These are phyloP conservation scores for Diaporthe destruens DNA, from an alignment of 2,329 filamentous ascomycete genomes.

Conservation along the genomic window DNA sequence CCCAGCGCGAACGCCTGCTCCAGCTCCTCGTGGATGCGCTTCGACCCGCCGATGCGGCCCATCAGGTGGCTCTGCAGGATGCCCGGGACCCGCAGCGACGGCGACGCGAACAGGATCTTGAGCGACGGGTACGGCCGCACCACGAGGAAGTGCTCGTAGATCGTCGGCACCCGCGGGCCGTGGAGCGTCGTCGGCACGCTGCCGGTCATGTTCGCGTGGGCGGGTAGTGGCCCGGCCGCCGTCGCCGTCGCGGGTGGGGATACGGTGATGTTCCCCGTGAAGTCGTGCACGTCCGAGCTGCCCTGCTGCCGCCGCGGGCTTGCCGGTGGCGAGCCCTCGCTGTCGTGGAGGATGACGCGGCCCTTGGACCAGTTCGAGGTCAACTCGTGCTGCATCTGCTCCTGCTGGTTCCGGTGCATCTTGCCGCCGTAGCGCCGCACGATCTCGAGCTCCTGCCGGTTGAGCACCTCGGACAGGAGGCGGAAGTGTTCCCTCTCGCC, in stretches of 20 bases:
- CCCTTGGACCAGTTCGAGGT: slow-evolving; percentile 56
- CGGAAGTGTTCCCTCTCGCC: slow-evolving; percentile 68
- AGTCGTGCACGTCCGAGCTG: slow-evolving; percentile 31
- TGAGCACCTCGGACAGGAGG: slow-evolving; percentile 78
- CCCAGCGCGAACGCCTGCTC: slow-evolving; percentile 74
- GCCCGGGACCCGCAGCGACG: slow-evolving; percentile 74
- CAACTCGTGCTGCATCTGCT: slow-evolving; percentile 50
- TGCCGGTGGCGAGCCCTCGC: slow-evolving; percentile 40
- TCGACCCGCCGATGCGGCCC: slow-evolving; percentile 64
- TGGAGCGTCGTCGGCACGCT: slow-evolving; percentile 10
- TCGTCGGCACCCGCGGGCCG: slow-evolving; percentile 46
- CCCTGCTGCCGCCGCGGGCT: slow-evolving; percentile 35
- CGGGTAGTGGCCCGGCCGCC: neutral
- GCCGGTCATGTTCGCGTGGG: neutral
- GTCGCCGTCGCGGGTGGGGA: neutral
- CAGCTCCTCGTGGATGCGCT: slow-evolving; percentile 61
- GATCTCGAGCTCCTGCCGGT: slow-evolving; percentile 73
- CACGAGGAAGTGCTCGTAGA: slow-evolving; percentile 71
- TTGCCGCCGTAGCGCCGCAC: slow-evolving; percentile 73
- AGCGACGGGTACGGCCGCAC: slow-evolving; percentile 75
- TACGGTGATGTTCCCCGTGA: slow-evolving; percentile 28
- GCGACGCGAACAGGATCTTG: slow-evolving; percentile 77
- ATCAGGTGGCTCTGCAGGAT: slow-evolving; percentile 73
- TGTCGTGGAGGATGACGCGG: slow-evolving; percentile 52
- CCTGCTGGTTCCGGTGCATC: slow-evolving; percentile 66